Evolutionary conservation across 2,329 filamentous ascomycete species (phyloP).

Genomic region (Diplodia seriata): DNA sequence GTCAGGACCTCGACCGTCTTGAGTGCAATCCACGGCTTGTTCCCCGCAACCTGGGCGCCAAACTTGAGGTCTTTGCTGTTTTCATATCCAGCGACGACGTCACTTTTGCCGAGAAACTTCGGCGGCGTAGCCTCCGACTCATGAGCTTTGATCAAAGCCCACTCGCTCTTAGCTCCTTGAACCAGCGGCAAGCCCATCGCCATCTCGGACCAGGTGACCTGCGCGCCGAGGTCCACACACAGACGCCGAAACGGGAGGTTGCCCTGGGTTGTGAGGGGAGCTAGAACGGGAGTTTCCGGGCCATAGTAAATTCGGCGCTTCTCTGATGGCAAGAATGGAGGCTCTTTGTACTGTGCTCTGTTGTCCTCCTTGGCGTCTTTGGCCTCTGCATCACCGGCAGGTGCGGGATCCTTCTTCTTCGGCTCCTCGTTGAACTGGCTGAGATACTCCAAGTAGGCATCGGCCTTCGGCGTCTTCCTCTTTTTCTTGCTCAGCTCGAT

Average conservation of each 20-base stretch:
- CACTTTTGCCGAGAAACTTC: conserved; percentile 63
- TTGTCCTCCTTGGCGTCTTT: conserved; percentile 64
- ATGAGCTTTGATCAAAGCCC: conserved; percentile 93
- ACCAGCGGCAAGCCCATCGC: conserved; percentile 89
- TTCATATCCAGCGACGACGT: conserved; percentile 77
- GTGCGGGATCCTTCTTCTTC: conserved; percentile 41
- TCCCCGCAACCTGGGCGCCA: conserved; percentile 89
- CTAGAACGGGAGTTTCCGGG: conserved; percentile 89
- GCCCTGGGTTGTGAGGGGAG: conserved; percentile 93
- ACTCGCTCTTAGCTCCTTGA: conserved; percentile 89
- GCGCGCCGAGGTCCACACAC: conserved; percentile 85
- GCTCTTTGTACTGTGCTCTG: conserved; percentile 81
- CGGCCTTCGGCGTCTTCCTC: conserved; percentile 72
- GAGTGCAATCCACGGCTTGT: conserved; percentile 87
- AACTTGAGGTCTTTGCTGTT: conserved; percentile 85
- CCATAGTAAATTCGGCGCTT: conserved; percentile 95
- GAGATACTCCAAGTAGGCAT: conserved; percentile 79
- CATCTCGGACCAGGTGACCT: conserved; percentile 98
- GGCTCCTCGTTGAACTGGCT: conserved; percentile 53
- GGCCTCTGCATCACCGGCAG: conserved; percentile 37
- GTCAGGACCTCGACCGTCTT: conserved; percentile 86
- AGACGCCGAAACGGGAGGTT: conserved; percentile 94
- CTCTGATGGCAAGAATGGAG: conserved; percentile 87
- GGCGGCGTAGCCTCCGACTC: conserved; percentile 80
- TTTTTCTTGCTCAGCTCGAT: conserved; percentile 76